Conservation (phyloP, 2,329 filamentous ascomycete species). For the Juglanconis sp. region DNA sequence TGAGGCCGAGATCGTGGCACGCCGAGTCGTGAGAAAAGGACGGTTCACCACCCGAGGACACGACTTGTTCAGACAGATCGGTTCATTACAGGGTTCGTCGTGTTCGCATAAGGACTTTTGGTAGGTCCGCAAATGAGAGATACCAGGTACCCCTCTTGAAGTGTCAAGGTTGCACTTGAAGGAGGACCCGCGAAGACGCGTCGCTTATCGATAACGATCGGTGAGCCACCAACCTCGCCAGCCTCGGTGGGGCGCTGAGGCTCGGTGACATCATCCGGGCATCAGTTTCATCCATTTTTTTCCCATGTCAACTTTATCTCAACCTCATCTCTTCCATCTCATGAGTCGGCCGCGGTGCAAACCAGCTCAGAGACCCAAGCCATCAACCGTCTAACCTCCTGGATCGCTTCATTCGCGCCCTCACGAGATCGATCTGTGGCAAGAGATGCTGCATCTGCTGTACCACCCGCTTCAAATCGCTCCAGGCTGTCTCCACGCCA, state of each 20-base stretch:
- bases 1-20: background rate
- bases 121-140: no score
- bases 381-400: background rate
- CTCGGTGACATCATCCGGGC: background rate
- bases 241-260: background rate
- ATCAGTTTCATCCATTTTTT: background rate
- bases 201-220: background rate
- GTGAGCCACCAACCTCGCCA: background rate
- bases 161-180: background rate
- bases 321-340: conserved; percentile 1
- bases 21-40: no score
- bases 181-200: background rate
- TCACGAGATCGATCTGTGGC: background rate
- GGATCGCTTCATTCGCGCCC: background rate
- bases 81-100: no score
- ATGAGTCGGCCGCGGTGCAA: no score
- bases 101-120: no score
- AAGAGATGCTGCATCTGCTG: background rate
- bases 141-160: no score
- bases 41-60: no score
- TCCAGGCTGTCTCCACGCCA: background rate
- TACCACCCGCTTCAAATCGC: background rate
- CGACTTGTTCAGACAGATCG: no score
- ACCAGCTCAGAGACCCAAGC: background rate
- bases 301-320: conserved; percentile 3